Evolutionary conservation across 1,139 yeast species (phyloP).

Genomic region (Spathaspora sp.): DNA sequence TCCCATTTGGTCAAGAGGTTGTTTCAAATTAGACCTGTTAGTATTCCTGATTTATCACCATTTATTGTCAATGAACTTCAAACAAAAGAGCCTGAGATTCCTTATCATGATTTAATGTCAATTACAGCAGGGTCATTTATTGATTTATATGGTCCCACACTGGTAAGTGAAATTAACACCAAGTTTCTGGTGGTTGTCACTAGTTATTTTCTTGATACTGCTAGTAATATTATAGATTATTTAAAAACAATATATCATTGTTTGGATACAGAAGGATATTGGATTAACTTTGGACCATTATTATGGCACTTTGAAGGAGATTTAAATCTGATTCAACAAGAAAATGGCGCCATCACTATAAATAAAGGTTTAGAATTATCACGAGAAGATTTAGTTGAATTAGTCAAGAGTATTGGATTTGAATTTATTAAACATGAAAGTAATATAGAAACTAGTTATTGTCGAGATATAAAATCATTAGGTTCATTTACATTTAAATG

Average conservation of each 20-base stretch:
- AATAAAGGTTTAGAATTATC: constrained; percentile 64
- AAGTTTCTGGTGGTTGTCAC: constrained; percentile 61
- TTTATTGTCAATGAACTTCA: constrained; percentile 30
- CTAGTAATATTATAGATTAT: constrained; percentile 70
- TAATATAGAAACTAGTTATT: constrained; percentile 52
- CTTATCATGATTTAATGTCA: constrained; percentile 59
- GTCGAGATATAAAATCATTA: constrained; percentile 52
- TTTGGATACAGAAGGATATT: constrained; percentile 55
- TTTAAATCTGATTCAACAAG: constrained; percentile 22
- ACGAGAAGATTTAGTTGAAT: constrained; percentile 53
- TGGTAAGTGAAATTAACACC: constrained; percentile 32
- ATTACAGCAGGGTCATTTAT: constrained; percentile 81
- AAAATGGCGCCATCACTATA: constrained; percentile 33
- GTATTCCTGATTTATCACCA: constrained; percentile 54
- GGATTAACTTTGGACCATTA: constrained; percentile 87
- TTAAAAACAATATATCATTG: constrained; percentile 55
- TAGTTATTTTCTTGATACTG: constrained; percentile 79
- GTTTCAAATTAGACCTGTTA: constrained; percentile 49
- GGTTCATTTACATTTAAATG: constrained; percentile 64
- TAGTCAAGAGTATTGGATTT: constrained; percentile 57
- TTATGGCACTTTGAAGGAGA: constrained; percentile 82
- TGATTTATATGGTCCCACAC: constrained; percentile 65
- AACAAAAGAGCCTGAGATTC: constrained; percentile 35
- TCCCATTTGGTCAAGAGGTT: constrained; percentile 47
- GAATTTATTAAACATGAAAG: constrained; percentile 44